Conservation (phyloP, 108 stramenopile genomes). For the Cylindrotheca fusiformis region DNA sequence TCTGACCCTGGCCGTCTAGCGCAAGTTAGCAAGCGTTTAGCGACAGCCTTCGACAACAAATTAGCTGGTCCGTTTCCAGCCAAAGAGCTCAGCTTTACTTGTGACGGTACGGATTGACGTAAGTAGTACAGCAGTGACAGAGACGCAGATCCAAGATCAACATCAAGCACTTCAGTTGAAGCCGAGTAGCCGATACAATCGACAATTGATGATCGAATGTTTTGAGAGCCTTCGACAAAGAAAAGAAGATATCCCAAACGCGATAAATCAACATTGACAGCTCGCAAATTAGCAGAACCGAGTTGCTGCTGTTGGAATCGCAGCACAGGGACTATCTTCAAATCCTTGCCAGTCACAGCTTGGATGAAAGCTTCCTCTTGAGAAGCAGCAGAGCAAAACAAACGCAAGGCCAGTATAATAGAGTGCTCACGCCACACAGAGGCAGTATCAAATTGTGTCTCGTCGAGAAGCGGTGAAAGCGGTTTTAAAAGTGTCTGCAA, state of each 20-base stretch:
- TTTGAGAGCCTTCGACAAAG: slow-evolving; percentile 4
- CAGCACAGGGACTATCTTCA: slow-evolving; percentile 36
- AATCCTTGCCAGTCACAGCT: slow-evolving; percentile 22
- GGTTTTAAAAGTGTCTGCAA: slow-evolving; percentile 44
- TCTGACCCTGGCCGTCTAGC: slow-evolving; percentile 2
- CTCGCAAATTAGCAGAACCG: slow-evolving; percentile 20
- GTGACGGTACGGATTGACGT: slow-evolving; percentile 3
- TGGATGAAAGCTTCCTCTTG: slow-evolving; percentile 58
- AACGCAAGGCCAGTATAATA: slow-evolving; percentile 49
- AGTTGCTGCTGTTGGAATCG: slow-evolving; percentile 24
- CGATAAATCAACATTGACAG: slow-evolving; percentile 19
- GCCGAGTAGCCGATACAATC: slow-evolving; percentile 33
- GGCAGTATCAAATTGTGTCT: slow-evolving; percentile 31
- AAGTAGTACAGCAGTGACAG: slow-evolving; percentile 14
- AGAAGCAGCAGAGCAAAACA: slow-evolving; percentile 64
- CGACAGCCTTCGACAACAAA: slow-evolving; percentile 15
- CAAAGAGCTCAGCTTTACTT: background rate
- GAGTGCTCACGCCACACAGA: slow-evolving; percentile 56
- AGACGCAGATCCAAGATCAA: slow-evolving; percentile 11
- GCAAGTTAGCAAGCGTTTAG: slow-evolving; percentile 18
- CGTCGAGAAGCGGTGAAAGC: slow-evolving; percentile 23
- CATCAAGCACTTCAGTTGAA: slow-evolving; percentile 4
- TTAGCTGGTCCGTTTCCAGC: background rate
- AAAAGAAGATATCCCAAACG: slow-evolving; percentile 20
- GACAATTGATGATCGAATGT: slow-evolving; percentile 20